Base-by-base conservation (phyloP, 805 yeast species). In the Trichomonascus vanleenenianus region DNA sequence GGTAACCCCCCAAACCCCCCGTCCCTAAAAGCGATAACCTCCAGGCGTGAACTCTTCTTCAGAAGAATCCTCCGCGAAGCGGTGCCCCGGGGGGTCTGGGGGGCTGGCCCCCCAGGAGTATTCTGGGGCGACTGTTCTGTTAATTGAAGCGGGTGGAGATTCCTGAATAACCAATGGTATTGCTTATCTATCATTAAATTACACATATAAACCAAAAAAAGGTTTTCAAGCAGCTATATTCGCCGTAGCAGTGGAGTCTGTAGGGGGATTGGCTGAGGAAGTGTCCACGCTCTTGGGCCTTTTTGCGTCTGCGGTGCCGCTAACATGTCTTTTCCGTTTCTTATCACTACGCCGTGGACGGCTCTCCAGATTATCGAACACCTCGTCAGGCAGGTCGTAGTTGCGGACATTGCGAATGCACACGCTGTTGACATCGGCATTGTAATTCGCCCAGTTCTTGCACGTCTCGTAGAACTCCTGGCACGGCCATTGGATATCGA, bases 401-500 rank as follows among this genome's bases (percentile, higher is more conserved):
- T 65, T 60, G 41, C 85, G 84, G 42, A 83, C 86, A 56, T 79
- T 85, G 58, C 79, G 81, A 56, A 88, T 79, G 46, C 76, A 71
- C 50, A 91, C 70, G 19, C 79, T 67, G 50, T 79, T 72, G 8
- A 72, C 63, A 38, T 78, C 75, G 44, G 78, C 82, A 53, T 83
- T 76, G 56, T 77, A 93, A 33, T 72, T 71, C 16, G 72, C 71
- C 79, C 91, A 85, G 30, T 78, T 73, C 52, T 85, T 80, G 64
- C 97, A 86, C 6, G 86, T 65, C 37, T 75, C 80, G 66, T 76
- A 87, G 62, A 91, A 93, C 50, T 93, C 97, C 16, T 85, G 75
- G 60, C 97, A 89, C 15, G 96, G 96, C 51, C 80, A 76, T 56
- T 84, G 95, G 47, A 91, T 82, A 61, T 88, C 96, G 54, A 89